Evolutionary conservation across 148 eudicot genomes (phyloP).

Genomic region (Rhododendron henanense): DNA sequence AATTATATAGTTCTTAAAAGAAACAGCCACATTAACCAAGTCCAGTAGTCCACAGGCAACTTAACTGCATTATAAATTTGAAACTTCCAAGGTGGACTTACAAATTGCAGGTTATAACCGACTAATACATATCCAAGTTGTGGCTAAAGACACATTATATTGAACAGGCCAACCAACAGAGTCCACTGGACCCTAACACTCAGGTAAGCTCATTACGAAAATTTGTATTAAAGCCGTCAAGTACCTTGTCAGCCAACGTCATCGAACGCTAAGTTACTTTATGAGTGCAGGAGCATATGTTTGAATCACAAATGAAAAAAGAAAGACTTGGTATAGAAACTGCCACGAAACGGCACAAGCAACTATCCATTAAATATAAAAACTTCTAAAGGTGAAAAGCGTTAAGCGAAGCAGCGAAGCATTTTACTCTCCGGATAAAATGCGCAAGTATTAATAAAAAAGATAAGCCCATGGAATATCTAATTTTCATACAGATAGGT

Average conservation of each 20-base stretch:
- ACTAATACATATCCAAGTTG: neutral
- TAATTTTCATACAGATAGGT: neutral
- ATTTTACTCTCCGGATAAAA: neutral
- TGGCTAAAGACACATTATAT: neutral
- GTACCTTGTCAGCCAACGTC: neutral
- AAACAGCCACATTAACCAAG: neutral
- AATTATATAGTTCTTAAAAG: neutral
- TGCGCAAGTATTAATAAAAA: too few relatives aligned
- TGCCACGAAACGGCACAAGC: neutral
- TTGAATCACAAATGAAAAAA: neutral
- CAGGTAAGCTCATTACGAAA: neutral
- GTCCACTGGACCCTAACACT: neutral
- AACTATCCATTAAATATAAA: neutral
- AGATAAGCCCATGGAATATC: neutral
- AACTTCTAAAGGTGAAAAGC: neutral
- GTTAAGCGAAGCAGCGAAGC: neutral
- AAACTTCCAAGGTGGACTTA: neutral
- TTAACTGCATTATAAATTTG: neutral
- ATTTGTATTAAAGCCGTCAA: neutral
- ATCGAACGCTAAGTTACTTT: neutral
- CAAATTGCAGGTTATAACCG: neutral
- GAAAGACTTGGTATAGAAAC: neutral
- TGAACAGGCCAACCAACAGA: neutral
- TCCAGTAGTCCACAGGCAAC: neutral
- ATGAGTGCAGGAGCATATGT: neutral